These are phyloP conservation scores for Daldinia sp. DNA, from an alignment of 2,329 filamentous ascomycete species.

Conservation along the genomic window DNA sequence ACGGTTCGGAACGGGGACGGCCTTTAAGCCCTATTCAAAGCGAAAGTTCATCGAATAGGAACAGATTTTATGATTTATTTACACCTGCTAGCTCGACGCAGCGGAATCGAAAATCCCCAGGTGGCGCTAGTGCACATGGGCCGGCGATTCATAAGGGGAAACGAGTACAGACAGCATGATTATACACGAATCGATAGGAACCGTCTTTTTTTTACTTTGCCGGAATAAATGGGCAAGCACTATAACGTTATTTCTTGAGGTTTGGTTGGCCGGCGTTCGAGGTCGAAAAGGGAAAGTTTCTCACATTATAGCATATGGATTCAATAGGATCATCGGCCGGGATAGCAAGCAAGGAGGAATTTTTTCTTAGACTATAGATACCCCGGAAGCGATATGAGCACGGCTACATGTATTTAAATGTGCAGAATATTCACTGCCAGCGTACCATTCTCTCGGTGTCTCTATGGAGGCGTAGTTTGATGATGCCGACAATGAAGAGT, in stretches of 20 bases:
- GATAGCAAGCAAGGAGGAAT: constrained; percentile 14
- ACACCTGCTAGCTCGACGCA: constrained; percentile 5
- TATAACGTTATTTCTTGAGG: not conserved
- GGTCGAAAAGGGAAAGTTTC: constrained; percentile 10
- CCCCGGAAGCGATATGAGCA: constrained; percentile 29
- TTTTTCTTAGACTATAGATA: constrained; percentile 32
- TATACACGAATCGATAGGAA: not conserved
- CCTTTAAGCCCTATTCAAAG: constrained; percentile 25
- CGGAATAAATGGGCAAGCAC: not conserved
- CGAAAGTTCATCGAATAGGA: constrained; percentile 14
- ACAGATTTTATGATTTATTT: constrained; percentile 1
- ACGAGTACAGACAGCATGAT: constrained; percentile 29
- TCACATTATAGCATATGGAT: constrained; percentile 13
- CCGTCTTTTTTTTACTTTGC: not conserved
- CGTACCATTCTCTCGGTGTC: not conserved
- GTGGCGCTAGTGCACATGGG: not conserved
- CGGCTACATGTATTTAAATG: constrained; percentile 23
- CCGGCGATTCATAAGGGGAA: constrained; percentile 12
- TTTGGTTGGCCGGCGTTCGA: constrained; percentile 16
- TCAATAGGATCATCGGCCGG: constrained; percentile 1
- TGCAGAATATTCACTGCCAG: constrained; percentile 5
- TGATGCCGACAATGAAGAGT: not conserved
- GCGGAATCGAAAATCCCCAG: not conserved
- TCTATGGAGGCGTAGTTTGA: not conserved
- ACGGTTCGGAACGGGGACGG: constrained; percentile 13